These are phyloP conservation scores for Puccinia hordei DNA, from an alignment of 1,284 basidiomycete genomes.

Conservation along the genomic window DNA sequence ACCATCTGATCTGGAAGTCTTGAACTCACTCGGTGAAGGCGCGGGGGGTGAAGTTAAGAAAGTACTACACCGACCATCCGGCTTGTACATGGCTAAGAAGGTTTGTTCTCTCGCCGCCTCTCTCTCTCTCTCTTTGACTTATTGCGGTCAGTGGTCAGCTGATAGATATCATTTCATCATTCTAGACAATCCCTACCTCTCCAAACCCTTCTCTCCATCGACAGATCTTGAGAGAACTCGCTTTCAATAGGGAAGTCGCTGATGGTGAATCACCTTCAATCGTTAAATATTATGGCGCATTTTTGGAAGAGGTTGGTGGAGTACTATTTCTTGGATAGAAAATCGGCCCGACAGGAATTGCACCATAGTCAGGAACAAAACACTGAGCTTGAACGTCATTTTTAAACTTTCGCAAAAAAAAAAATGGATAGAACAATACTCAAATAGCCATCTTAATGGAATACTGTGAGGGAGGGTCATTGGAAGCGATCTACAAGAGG, in stretches of 20 bases:
- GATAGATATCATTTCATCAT: not conserved
- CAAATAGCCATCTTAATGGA: constrained; percentile 98
- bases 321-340: not conserved
- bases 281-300: constrained; percentile 89
- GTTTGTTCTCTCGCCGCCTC: constrained; percentile 60
- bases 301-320: constrained; percentile 76
- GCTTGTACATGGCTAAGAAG: constrained; percentile 85
- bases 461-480: constrained; percentile 75
- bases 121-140: not conserved
- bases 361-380: too few relatives aligned
- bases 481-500: constrained; percentile 82
- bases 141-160: too few relatives aligned
- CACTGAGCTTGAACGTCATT: too few relatives aligned
- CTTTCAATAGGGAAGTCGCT: constrained; percentile 70
- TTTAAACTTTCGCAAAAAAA: not conserved
- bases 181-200: constrained; percentile 82
- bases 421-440: constrained; percentile 63
- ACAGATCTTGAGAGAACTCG: constrained; percentile 88
- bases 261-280: constrained; percentile 84
- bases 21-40: constrained; percentile 83
- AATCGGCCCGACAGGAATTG: too few relatives aligned
- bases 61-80: constrained; percentile 76
- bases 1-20: constrained; percentile 68
- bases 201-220: constrained; percentile 81
- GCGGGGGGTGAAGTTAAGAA: constrained; percentile 93